phyloP scores from a whole-genome alignment of 768 basidiomycete genomes.

The Boletus rubropictus region DNA sequence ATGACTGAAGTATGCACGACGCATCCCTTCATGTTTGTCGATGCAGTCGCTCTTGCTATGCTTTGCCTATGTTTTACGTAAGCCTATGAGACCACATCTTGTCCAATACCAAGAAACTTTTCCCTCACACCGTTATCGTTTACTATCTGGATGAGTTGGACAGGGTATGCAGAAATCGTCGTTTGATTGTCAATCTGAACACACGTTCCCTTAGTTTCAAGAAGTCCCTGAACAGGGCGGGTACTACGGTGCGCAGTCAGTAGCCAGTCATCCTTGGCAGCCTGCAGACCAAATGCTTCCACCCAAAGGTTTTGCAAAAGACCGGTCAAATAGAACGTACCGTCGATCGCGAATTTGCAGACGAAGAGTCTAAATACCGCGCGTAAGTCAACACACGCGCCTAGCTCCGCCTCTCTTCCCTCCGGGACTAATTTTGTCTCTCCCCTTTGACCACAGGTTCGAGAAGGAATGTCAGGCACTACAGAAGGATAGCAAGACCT shows the following conservation, averaged over 20 bases:
- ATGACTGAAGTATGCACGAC: slow-evolving; percentile 2
- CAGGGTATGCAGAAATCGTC: slow-evolving; percentile 35
- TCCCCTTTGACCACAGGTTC: slow-evolving; percentile 46
- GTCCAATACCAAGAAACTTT: neutral
- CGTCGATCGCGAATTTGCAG: slow-evolving; percentile 86
- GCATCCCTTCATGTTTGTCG: neutral
- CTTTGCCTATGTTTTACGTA: slow-evolving; percentile 13
- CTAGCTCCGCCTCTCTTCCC: neutral
- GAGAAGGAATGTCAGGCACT: slow-evolving; percentile 93
- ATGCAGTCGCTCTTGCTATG: too few relatives aligned
- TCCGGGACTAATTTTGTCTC: neutral
- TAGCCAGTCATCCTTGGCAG: slow-evolving; percentile 1
- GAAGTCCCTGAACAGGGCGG: slow-evolving; percentile 87
- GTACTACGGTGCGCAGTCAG: slow-evolving; percentile 65
- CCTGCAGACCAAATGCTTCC: slow-evolving; percentile 4
- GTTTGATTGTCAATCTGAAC: neutral
- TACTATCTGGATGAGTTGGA: slow-evolving; percentile 44
- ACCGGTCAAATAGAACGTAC: slow-evolving; percentile 97
- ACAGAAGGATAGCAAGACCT: slow-evolving; percentile 94
- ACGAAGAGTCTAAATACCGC: slow-evolving; percentile 88
- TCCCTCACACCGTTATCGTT: neutral
- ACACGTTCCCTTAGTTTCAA: slow-evolving; percentile 58
- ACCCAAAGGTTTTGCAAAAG: slow-evolving; percentile 82
- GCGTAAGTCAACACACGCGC: slow-evolving; percentile 46
- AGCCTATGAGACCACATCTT: neutral